phyloP scores from a whole-genome alignment of 306 rosid species.

The Quercus suber region DNA sequence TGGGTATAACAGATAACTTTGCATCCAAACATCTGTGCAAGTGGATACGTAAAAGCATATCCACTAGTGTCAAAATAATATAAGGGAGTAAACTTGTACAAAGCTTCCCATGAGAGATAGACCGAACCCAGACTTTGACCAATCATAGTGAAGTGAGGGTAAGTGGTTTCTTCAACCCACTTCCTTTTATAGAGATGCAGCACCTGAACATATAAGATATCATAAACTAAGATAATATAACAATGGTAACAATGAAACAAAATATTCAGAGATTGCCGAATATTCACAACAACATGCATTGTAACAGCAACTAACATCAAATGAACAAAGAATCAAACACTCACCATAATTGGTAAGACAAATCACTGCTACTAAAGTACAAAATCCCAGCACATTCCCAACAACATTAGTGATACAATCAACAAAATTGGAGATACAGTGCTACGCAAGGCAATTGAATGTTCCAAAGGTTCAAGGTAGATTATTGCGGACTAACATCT shows the following conservation, averaged over 20 bases:
- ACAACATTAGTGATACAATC: too few species aligned
- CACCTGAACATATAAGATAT: constrained; percentile 47
- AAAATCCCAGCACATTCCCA: too few species aligned
- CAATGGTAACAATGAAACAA: neutral
- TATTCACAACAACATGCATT: neutral
- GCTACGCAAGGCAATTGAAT: too few species aligned
- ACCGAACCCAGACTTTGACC: constrained; percentile 91
- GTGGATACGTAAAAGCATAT: constrained; percentile 90
- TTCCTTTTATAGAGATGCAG: constrained; percentile 79
- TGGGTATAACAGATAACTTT: constrained; percentile 85
- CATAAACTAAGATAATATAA: neutral
- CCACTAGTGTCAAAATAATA: constrained; percentile 92
- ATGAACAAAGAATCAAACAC: neutral
- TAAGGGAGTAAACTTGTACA: constrained; percentile 68
- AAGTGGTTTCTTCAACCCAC: constrained; percentile 86
- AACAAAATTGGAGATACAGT: too few species aligned
- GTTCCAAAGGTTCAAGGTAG: too few species aligned
- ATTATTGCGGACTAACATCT: too few species aligned
- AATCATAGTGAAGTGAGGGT: constrained; percentile 87
- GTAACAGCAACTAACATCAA: neutral
- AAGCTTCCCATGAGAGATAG: constrained; percentile 89
- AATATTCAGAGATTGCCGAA: neutral
- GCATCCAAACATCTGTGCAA: constrained; percentile 86
- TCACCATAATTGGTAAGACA: too few species aligned
- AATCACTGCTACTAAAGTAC: too few species aligned